Percentiles rank a stretch among this genome's conserved stretches.
Conservation (phyloP, 176 grass and related monocot species). For the Hordeum marinum region DNA sequence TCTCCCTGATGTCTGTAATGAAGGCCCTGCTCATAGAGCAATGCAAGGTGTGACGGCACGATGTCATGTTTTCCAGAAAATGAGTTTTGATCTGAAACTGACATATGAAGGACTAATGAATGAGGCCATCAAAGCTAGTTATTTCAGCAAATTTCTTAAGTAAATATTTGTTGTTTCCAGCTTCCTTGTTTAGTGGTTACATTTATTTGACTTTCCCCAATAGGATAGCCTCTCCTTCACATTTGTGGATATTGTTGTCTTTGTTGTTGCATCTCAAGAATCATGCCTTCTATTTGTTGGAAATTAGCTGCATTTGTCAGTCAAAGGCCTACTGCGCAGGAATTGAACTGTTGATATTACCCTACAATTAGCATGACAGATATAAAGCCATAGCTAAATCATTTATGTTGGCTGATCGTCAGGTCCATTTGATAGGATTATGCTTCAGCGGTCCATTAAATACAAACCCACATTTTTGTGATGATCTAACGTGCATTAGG, state of each 20-base stretch:
- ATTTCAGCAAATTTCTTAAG: slow-evolving; percentile 31
- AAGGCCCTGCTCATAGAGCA: slow-evolving; percentile 56
- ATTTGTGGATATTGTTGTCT: slow-evolving; percentile 1
- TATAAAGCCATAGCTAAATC: too few species aligned
- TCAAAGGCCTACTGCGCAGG: not conserved
- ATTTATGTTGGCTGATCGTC: too few species aligned
- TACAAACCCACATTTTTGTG: not conserved
- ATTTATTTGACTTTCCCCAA: not conserved
- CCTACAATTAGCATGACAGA: not conserved
- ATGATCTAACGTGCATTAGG: not conserved
- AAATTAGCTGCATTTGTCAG: not conserved
- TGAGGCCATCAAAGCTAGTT: slow-evolving; percentile 35
- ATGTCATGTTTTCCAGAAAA: slow-evolving; percentile 50
- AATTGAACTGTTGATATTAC: not conserved
- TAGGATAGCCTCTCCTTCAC: not conserved
- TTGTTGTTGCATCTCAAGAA: slow-evolving; percentile 1
- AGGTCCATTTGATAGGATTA: not conserved
- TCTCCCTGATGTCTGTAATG: too few species aligned
- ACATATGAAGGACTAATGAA: slow-evolving; percentile 38
- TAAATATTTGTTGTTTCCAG: not conserved
- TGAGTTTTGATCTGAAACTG: slow-evolving; percentile 59
- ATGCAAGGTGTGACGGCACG: slow-evolving; percentile 61
- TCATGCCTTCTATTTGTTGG: not conserved
- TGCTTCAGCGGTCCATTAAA: not conserved
- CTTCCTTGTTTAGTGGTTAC: slow-evolving; percentile 14